phyloP scores from a whole-genome alignment of 768 basidiomycete species.

The Mrakia frigida region DNA sequence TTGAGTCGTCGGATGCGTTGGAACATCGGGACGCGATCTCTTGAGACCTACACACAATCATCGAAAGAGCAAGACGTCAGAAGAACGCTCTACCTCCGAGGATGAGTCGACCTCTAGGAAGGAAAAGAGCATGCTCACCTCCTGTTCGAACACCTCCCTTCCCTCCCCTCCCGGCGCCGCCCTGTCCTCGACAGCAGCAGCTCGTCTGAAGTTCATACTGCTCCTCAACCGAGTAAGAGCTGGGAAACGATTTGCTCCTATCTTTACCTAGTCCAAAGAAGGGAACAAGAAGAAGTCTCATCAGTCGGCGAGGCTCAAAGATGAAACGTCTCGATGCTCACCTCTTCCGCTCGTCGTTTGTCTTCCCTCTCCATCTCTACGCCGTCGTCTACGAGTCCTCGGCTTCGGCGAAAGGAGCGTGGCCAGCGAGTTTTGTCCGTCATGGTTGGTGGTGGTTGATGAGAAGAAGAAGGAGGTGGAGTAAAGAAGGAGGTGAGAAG shows the following conservation, averaged over 20 bases:
- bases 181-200: not conserved
- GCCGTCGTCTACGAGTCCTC: not conserved
- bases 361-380: not conserved
- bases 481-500: not conserved
- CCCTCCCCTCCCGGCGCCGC: not conserved
- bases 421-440: conserved; percentile 11
- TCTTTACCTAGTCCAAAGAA: not conserved
- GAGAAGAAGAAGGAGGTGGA: not conserved
- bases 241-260: not conserved
- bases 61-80: not conserved
- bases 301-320: not conserved
- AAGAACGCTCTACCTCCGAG: too few species aligned
- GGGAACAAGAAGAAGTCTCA: not conserved
- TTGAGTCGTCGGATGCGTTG: not conserved
- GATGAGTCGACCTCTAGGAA: too few species aligned
- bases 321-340: not conserved
- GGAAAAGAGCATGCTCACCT: not conserved
- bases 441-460: not conserved
- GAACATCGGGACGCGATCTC: not conserved
- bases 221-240: not conserved
- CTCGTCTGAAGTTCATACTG: not conserved
- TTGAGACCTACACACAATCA: not conserved
- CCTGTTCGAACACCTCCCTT: not conserved
- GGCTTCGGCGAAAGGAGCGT: not conserved
- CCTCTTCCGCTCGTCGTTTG: not conserved